Evolutionary conservation across 371 early-diverging fungal genomes (phyloP), one percentile per base, ranked within the genome.

Genomic region (Actinomucor elegans): DNA sequence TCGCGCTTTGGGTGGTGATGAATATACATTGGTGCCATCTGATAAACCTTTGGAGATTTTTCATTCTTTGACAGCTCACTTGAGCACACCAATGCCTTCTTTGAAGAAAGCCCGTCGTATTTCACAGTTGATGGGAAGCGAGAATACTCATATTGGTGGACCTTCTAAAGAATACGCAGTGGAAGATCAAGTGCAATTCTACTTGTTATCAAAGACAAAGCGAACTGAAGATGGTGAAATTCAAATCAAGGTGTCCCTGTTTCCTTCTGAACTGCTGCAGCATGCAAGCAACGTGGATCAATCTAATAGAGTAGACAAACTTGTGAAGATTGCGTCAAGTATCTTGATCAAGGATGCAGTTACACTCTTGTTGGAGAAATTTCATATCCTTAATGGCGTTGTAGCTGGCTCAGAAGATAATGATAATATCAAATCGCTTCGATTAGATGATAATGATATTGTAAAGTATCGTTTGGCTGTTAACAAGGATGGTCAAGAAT

Each of bases 41-140:
- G 81, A 81, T 41, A 77, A 77, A 52, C 81, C 81, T 2, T 57
- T 77, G 47, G 64, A 75, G 11, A 81, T 81, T 14, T 81, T 73
- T 37, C 67, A 75, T 37, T 77, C 81, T 1, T 58, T 81, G 6
- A 81, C 79, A 3, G 67, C 73, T 2, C 77, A 77, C 45, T 52
- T 78, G 12, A 81, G 69, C 1, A 81, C 81, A 14, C 81, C 81
- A 1, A 60, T 81, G 66, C 81, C 81, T 5, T 62, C 69, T 0
- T 53, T 69, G 11, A 75, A 67, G 38, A 73, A 75, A 26, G 75
- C 75, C 5, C 59, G 73, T 32, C 73, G 79, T 20, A 79, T 79
- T 8, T 79, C 79, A 2, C 70, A 69, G n/a, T 34, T 75, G 24
- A 73, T 75, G 73, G 71, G 66, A 1, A 63, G 45, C 24, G 69